Conservation (phyloP, 441 rosid genomes). For the Rhodomyrtus psidioides region DNA sequence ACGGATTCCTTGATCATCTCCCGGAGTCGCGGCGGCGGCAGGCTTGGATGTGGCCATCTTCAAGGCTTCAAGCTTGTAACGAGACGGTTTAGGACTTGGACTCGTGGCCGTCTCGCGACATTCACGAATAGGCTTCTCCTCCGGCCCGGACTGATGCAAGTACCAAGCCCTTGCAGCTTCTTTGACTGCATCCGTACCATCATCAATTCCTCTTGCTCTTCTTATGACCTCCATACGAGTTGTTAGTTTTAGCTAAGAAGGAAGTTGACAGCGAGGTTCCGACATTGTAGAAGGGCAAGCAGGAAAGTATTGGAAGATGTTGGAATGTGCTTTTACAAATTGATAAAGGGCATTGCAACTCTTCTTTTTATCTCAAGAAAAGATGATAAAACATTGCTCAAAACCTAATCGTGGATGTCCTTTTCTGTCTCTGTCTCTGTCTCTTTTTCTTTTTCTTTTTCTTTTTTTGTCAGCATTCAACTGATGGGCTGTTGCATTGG, state of each 20-base stretch:
- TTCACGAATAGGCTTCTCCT: background rate
- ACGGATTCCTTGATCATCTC: background rate
- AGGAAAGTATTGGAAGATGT: background rate
- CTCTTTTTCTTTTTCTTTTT: no score
- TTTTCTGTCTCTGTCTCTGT: no score
- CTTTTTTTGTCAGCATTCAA: background rate
- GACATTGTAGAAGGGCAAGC: background rate
- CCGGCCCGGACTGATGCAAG: background rate
- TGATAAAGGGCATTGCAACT: background rate
- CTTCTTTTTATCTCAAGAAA: background rate
- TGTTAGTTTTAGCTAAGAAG: background rate
- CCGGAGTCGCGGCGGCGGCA: background rate
- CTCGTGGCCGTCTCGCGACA: background rate
- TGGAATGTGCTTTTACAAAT: background rate
- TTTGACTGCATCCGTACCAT: background rate
- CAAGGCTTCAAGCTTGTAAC: background rate
- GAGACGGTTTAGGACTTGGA: background rate
- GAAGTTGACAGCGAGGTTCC: background rate
- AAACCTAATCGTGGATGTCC: background rate
- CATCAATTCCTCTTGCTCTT: background rate
- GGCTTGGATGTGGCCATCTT: background rate
- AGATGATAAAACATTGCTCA: background rate
- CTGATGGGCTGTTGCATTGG: background rate
- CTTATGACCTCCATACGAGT: background rate
- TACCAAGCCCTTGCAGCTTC: background rate